These are phyloP conservation scores for Xylaria sp. DNA, from an alignment of 2,329 filamentous ascomycete genomes.

Conservation along the genomic window DNA sequence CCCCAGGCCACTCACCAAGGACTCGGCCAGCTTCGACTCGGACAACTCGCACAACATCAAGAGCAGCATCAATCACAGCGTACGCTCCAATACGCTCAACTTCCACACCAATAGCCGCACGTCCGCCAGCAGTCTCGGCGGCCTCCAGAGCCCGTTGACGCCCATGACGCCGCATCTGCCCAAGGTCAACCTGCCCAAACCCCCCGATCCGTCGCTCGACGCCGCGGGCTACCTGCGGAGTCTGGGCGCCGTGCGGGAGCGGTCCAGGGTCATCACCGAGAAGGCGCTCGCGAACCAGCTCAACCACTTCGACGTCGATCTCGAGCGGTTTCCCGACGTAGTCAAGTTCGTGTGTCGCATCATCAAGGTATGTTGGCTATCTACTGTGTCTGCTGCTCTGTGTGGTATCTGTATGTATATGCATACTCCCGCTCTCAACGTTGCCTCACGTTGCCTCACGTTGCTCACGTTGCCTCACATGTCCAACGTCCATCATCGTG, in stretches of 20 bases:
- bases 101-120: constrained; percentile 55
- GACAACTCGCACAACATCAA: constrained; percentile 45
- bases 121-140: constrained; percentile 53
- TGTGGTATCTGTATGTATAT: neutral
- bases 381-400: neutral
- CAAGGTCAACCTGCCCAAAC: constrained; percentile 79
- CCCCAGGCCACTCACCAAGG: constrained; percentile 52
- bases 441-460: too few species aligned
- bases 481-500: neutral
- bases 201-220: constrained; percentile 86
- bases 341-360: constrained; percentile 89
- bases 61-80: constrained; percentile 51
- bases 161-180: constrained; percentile 63
- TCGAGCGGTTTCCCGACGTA: constrained; percentile 81
- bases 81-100: constrained; percentile 42
- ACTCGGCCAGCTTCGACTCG: constrained; percentile 58
- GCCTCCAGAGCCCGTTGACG: constrained; percentile 55
- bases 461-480: neutral
- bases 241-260: constrained; percentile 84
- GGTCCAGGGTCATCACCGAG: constrained; percentile 73
- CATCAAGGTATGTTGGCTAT: constrained; percentile 75
- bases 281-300: constrained; percentile 80
- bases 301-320: constrained; percentile 87
- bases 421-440: too few species aligned
- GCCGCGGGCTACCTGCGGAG: constrained; percentile 90